Conservation (phyloP, 306 rosid genomes). For the Phaseolus lunatus region DNA sequence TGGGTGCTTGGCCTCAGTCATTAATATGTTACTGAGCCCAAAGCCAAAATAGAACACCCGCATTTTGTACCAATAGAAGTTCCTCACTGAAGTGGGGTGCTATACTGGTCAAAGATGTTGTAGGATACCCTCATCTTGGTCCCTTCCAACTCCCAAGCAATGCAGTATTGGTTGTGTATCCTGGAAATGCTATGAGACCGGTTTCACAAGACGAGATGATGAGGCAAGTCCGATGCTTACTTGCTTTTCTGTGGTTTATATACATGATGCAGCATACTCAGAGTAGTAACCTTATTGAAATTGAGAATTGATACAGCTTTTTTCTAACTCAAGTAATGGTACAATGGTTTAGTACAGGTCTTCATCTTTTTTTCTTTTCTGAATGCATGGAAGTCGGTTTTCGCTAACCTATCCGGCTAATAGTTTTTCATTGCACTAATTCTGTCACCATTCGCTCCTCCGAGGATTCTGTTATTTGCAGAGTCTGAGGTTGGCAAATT, state of each 20-base stretch:
- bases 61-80: conserved; percentile 42
- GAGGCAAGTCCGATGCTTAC: conserved; percentile 42
- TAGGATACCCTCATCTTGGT: conserved; percentile 46
- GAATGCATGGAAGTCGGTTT: conserved; percentile 42
- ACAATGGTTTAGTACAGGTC: conserved; percentile 43
- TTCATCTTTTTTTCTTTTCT: neutral
- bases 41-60: conserved; percentile 46
- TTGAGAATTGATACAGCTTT: conserved; percentile 47
- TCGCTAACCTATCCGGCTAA: conserved; percentile 48
- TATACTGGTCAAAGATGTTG: conserved; percentile 42
- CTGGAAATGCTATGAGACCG: conserved; percentile 48
- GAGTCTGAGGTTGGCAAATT: conserved; percentile 47
- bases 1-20: conserved; percentile 44
- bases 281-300: conserved; percentile 48
- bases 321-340: conserved; percentile 44
- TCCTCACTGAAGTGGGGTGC: conserved; percentile 47
- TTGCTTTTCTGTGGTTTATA: conserved; percentile 43
- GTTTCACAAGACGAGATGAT: conserved; percentile 38
- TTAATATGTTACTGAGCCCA: conserved; percentile 22
- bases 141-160: conserved; percentile 39
- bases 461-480: conserved; percentile 46
- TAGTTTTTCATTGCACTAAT: conserved; percentile 39
- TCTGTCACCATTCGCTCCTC: conserved; percentile 38
- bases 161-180: conserved; percentile 45
- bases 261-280: conserved; percentile 45